Base-by-base conservation (phyloP, 768 basidiomycete species). In the Lactifluus subvellereus region DNA sequence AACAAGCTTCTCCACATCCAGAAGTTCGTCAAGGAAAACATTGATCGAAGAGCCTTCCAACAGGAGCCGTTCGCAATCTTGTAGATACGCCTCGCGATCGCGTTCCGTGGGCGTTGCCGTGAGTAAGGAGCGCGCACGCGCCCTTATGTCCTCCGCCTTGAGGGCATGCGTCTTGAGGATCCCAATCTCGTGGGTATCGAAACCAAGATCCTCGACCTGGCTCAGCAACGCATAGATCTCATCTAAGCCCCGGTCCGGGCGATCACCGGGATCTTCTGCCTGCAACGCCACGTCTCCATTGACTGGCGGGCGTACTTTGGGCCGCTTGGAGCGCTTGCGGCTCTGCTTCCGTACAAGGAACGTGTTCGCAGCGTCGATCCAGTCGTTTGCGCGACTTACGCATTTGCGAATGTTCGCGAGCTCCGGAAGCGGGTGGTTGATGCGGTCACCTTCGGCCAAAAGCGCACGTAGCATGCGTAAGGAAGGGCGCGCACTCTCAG, bases 401-500 rank as follows among this genome's bases (percentile, higher is more conserved):
- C 91, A 91, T 73, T 85, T 89, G 50, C 87, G 82, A 42, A 98
- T 81, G 52, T 82, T 76, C 33, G 76, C 73, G 59, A 94, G 78
- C 73, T 95, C 91, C 1, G 84, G 79, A 14, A 95, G 80, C 37
- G 80, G 78, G 70, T 84, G 84, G 60, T 82, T 87, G 73, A 95
- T 91, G 59, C 88, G 89, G 67, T 97, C 93, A 14, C 89, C 95
- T 72, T 97, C 95, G 0, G 88, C 83, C 30, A 94, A 79, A n/a
- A 94, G 76, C 8, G 89, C 85, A 45, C 89, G 85, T 62, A 98
- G 82, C 40, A 83, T 83, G 43, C 90, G 88, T 40, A 96, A 81
- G 0, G 82, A 71, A 14, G 94, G 94, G 14, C 85, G 81, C 13
- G 84, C 80, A 40, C 82, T 87, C 65, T 91, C 89, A 6, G 76